Percentiles rank a stretch among this genome's conserved stretches.
Evolutionary conservation across 495 filamentous ascomycete genomes (phyloP).

Genomic region (Filosporella fistucella): DNA sequence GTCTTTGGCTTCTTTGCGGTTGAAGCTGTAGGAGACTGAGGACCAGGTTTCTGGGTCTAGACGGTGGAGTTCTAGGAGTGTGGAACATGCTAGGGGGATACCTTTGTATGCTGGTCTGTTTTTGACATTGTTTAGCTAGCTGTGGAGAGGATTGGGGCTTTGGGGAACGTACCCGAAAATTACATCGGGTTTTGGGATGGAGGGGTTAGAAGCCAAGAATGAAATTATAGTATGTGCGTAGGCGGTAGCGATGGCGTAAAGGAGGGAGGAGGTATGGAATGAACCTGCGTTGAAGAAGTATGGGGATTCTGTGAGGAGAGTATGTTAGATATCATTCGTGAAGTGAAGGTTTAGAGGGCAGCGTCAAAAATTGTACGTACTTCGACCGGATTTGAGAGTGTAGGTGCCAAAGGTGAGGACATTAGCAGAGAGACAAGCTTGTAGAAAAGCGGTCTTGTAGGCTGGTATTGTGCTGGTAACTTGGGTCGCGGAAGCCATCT

Average conservation of each 20-base stretch:
- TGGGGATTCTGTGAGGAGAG: constrained; percentile 58
- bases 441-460: constrained; percentile 40
- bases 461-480: background rate
- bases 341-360: background rate
- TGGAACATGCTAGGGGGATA: constrained; percentile 54
- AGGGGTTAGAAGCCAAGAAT: constrained; percentile 29
- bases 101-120: constrained; percentile 67
- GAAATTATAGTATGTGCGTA: constrained; percentile 51
- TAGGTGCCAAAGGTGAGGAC: constrained; percentile 72
- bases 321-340: too few species aligned
- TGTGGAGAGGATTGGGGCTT: too few species aligned
- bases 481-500: background rate
- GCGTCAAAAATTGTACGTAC: constrained; percentile 5
- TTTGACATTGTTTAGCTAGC: too few species aligned
- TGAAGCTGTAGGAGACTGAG: constrained; percentile 57
- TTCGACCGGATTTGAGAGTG: constrained; percentile 63
- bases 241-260: constrained; percentile 52
- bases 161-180: constrained; percentile 19
- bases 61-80: constrained; percentile 47
- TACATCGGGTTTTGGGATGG: constrained; percentile 2
- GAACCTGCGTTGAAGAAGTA: constrained; percentile 73
- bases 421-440: constrained; percentile 52
- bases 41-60: constrained; percentile 37
- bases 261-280: constrained; percentile 52
- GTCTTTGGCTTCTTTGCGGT: constrained; percentile 65